Evolutionary conservation across 331 rosid genomes (phyloP), one percentile per base, ranked within the genome.

Genomic region (Malus hybrid): DNA sequence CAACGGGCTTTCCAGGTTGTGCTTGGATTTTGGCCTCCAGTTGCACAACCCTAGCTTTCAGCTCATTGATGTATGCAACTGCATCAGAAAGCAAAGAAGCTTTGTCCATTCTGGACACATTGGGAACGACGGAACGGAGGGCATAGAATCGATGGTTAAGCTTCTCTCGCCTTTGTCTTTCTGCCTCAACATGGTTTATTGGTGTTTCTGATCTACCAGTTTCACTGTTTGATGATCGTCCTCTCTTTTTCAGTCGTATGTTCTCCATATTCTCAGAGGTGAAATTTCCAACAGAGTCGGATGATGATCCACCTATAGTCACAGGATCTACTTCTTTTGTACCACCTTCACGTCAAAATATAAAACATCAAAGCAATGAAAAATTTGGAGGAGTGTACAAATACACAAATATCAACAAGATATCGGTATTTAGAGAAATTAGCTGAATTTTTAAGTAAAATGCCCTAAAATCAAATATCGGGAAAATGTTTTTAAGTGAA

Each of bases 121-220:
- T 39, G 46, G 46, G 46, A 39, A 39, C 46, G 12, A 39, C 4
- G 4, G 46, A 3, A 9, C 46, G 46, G 46, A 39, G 46, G 46
- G 46, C 12, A 39, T 39, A 39, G 46, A 39, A 39, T 39, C 46
- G 46, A 39, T 3, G 12, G 46, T 39, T 39, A 39, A 39, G 46
- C 46, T 39, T 39, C 4, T 39, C 46, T 39, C 46, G 46, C 12
- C 95, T 75, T 34, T 84, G 95, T 46, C 95, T 78, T 78, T 90
- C 96, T 0, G 90, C 90, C 66, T 87, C 90, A 34, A 87, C 96
- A 22, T 90, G 86, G 77, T 81, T 84, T 5, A 63, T 22, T 5
- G 13, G 15, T 0, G 77, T 71, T 3, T 27, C 20, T 46, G 80
- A 79, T 24, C 63, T 7, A 7, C 27, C 4, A 5, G 6, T 19